Percentiles rank a stretch among this genome's conserved stretches.
Evolutionary conservation across 805 yeast species (phyloP).

Genomic region (Zygoascus ofunaensis): DNA sequence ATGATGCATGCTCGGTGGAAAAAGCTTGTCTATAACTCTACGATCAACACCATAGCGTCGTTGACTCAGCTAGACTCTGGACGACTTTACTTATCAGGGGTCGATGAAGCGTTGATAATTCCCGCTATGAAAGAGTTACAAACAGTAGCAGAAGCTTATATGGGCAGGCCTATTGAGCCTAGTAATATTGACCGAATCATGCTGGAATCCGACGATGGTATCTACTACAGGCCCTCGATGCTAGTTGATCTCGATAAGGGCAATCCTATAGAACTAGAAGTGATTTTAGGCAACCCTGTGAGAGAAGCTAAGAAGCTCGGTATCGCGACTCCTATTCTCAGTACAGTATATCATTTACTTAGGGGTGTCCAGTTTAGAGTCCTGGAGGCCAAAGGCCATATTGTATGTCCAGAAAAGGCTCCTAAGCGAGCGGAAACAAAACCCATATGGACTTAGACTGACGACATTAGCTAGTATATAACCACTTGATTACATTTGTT

Average conservation of each 20-base stretch:
- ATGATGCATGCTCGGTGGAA: slow-evolving; percentile 50
- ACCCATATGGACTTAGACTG: slow-evolving; percentile 10
- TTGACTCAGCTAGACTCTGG: slow-evolving; percentile 53
- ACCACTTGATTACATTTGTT: no score
- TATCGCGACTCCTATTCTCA: slow-evolving; percentile 50
- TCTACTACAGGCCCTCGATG: slow-evolving; percentile 64
- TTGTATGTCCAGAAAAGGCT: slow-evolving; percentile 33
- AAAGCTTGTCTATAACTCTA: slow-evolving; percentile 61
- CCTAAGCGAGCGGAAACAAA: slow-evolving; percentile 5
- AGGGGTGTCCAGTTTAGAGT: slow-evolving; percentile 52
- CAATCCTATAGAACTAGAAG: slow-evolving; percentile 63
- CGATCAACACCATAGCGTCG: slow-evolving; percentile 55
- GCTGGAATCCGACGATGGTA: slow-evolving; percentile 50
- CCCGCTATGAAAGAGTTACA: slow-evolving; percentile 65
- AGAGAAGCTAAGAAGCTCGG: slow-evolving; percentile 39
- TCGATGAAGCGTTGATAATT: slow-evolving; percentile 31
- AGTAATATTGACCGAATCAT: slow-evolving; percentile 40
- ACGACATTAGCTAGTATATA: not conserved
- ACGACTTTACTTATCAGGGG: slow-evolving; percentile 39
- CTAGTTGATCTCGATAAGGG: slow-evolving; percentile 56
- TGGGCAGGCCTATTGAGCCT: slow-evolving; percentile 30
- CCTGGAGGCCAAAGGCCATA: slow-evolving; percentile 46
- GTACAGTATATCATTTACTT: slow-evolving; percentile 49
- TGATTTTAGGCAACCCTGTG: slow-evolving; percentile 58
- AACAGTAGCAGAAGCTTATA: slow-evolving; percentile 61